phyloP scores from a whole-genome alignment of 2,329 filamentous ascomycete species.

The Cordyceps fumosorosea region DNA sequence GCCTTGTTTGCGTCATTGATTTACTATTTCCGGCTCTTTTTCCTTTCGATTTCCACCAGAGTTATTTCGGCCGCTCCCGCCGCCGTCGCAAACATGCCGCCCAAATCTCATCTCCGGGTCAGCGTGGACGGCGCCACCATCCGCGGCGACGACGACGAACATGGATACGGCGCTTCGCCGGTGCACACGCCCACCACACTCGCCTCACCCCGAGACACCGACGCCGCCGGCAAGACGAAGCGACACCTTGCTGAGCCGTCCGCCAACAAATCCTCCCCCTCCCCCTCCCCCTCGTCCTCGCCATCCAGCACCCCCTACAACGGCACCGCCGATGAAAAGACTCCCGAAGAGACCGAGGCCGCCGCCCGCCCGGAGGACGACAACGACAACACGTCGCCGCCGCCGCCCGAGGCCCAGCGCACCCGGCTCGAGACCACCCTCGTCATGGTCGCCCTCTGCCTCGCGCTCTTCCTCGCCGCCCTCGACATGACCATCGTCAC shows the following conservation, averaged over 20 bases:
- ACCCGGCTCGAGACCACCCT: constrained; percentile 33
- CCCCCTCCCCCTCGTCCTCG: neutral
- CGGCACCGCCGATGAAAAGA: neutral
- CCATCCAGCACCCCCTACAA: neutral
- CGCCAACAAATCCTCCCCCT: neutral
- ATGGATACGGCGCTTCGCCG: neutral
- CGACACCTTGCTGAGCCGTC: neutral
- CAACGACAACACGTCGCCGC: neutral
- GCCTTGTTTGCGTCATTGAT: no score
- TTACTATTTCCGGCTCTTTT: no score
- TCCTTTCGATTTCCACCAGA: neutral
- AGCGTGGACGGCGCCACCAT: constrained; percentile 3
- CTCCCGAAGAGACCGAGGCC: neutral
- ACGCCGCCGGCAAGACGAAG: neutral
- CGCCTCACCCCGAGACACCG: neutral
- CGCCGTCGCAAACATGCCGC: neutral
- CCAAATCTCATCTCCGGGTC: neutral
- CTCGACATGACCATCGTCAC: constrained; percentile 58
- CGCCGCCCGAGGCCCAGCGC: constrained; percentile 28
- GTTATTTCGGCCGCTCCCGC: neutral
- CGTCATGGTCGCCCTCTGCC: constrained; percentile 35
- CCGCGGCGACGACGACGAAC: neutral
- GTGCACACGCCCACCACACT: neutral
- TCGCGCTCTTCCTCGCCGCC: constrained; percentile 46
- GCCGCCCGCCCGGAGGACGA: neutral